Percentiles rank a stretch among this genome's conserved stretches.
These are phyloP conservation scores for Chaetothyriales sp. DNA, from an alignment of 2,329 filamentous ascomycete species.

Conservation along the genomic window DNA sequence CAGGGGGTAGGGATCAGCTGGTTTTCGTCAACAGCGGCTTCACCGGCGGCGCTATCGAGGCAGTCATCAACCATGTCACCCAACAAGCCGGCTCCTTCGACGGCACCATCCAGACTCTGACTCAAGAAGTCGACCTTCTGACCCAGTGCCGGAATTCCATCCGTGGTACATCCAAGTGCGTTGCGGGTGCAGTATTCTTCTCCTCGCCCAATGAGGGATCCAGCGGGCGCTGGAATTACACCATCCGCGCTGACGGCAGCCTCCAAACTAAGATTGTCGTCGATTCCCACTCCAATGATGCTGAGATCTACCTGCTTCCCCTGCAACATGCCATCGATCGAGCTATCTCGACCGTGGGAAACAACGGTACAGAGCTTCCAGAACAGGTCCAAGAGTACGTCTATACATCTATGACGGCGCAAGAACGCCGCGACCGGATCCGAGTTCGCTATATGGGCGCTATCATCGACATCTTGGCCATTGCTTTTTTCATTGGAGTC, in stretches of 20 bases:
- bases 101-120: conserved; percentile 42
- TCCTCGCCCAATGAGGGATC: conserved; percentile 60
- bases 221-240: conserved; percentile 69
- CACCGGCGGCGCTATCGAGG: conserved; percentile 55
- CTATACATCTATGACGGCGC: conserved; percentile 57
- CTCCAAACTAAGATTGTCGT: conserved; percentile 54
- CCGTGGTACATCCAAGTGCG: conserved; percentile 57
- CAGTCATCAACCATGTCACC: conserved; percentile 52
- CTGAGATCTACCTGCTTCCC: conserved; percentile 63
- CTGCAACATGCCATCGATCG: conserved; percentile 66
- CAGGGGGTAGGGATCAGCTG: conserved; percentile 51
- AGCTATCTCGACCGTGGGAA: conserved; percentile 43
- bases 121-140: conserved; percentile 44
- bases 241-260: conserved; percentile 60
- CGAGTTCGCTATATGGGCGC: conserved; percentile 56
- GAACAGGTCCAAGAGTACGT: conserved; percentile 48
- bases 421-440: conserved; percentile 53
- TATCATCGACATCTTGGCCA: conserved; percentile 61
- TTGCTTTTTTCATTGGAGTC: conserved; percentile 66
- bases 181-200: conserved; percentile 59
- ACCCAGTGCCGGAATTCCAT: conserved; percentile 50
- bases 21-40: conserved; percentile 67
- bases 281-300: conserved; percentile 54
- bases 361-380: conserved; percentile 31
- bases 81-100: conserved; percentile 43